Evolutionary conservation across 78 protist species (phyloP).

Genomic region (Capsaspora owczarzaki): DNA sequence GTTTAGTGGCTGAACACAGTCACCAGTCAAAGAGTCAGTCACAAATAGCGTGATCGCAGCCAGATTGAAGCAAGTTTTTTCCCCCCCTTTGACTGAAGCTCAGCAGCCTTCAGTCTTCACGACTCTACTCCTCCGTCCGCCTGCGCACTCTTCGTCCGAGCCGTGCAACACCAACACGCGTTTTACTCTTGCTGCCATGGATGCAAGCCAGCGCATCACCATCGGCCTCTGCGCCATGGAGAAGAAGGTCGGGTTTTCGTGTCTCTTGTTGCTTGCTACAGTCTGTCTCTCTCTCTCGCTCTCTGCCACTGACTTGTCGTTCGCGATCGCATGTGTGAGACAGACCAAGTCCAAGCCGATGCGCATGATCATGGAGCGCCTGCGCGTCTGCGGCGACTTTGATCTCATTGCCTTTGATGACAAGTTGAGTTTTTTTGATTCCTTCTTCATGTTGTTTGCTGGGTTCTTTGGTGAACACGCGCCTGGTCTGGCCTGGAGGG

Average conservation of each 20-base stretch:
- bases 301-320: background rate
- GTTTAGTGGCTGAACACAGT: too few species aligned
- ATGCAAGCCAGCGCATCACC: too few species aligned
- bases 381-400: conserved; percentile 21
- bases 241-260: conserved; percentile 19
- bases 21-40: too few species aligned
- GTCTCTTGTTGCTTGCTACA: background rate
- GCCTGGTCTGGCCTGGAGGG: background rate
- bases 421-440: background rate
- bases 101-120: too few species aligned
- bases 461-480: too few species aligned
- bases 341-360: conserved; percentile 36
- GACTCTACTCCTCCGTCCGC: too few species aligned
- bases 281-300: background rate
- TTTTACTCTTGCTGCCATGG: too few species aligned
- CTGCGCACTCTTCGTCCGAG: too few species aligned
- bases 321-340: background rate
- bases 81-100: too few species aligned
- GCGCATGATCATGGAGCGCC: conserved; percentile 17
- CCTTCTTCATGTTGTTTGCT: background rate
- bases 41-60: too few species aligned
- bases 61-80: too few species aligned
- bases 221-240: conserved; percentile 39
- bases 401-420: conserved; percentile 22
- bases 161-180: too few species aligned